phyloP scores from a whole-genome alignment of 2,329 filamentous ascomycete genomes.

The Phaeosphaeria sp. region DNA sequence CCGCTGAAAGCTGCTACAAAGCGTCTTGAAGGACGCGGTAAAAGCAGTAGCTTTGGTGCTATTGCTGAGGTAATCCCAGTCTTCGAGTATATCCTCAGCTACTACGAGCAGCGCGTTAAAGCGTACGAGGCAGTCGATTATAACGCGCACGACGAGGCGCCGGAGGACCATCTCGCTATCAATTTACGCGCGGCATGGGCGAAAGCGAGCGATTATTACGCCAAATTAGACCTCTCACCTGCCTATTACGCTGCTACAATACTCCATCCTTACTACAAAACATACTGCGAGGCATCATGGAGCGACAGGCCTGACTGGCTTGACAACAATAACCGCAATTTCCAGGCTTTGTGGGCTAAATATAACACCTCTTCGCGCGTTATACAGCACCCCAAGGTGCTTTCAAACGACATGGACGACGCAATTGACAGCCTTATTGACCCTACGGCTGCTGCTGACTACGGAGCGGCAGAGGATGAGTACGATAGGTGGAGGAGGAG shows the following conservation, averaged over 20 bases:
- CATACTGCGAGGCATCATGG: conserved; percentile 7
- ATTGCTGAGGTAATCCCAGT: no score
- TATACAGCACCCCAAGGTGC: neutral
- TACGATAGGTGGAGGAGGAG: conserved; percentile 4
- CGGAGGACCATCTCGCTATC: conserved; percentile 1
- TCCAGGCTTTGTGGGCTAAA: conserved; percentile 1
- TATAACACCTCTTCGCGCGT: conserved; percentile 1
- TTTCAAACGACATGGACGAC: conserved; percentile 6
- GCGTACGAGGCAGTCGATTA: neutral
- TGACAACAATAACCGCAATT: neutral
- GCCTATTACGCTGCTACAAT: conserved; percentile 6
- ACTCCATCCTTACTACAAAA: conserved; percentile 8
- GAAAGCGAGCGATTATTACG: conserved; percentile 1
- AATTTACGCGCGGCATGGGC: conserved; percentile 34
- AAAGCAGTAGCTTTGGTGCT: no score
- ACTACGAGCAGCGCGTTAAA: conserved; percentile 1
- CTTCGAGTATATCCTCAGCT: no score
- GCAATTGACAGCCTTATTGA: conserved; percentile 7
- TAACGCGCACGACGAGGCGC: conserved; percentile 1
- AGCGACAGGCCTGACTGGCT: conserved; percentile 8
- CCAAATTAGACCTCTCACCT: conserved; percentile 5
- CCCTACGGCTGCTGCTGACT: neutral
- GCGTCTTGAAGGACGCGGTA: no score
- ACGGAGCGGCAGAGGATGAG: neutral
- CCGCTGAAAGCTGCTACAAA: no score